Percentiles rank a stretch among this genome's conserved stretches.
These are phyloP conservation scores for Botrytis medusae DNA, from an alignment of 2,329 filamentous ascomycete species.

Conservation along the genomic window DNA sequence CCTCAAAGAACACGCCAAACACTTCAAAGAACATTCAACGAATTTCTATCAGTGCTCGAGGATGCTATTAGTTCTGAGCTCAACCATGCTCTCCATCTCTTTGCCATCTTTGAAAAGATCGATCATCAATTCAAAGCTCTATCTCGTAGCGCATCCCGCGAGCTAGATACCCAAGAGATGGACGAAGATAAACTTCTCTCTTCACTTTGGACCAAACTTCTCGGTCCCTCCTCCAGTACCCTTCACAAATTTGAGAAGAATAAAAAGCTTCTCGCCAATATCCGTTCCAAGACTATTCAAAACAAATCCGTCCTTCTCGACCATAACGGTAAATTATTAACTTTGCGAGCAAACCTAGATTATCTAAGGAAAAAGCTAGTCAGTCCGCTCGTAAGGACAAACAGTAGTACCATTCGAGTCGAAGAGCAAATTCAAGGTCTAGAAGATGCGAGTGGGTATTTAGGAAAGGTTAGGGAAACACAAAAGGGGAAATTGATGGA, in stretches of 20 bases:
- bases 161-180: constrained; percentile 77
- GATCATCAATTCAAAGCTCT: constrained; percentile 89
- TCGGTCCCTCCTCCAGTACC: constrained; percentile 71
- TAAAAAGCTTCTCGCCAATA: constrained; percentile 71
- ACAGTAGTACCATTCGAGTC: constrained; percentile 68
- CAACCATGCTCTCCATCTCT: constrained; percentile 74
- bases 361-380: constrained; percentile 80
- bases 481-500: constrained; percentile 85
- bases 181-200: constrained; percentile 78
- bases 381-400: constrained; percentile 73
- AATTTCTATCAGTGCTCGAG: constrained; percentile 84
- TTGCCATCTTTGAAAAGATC: constrained; percentile 87
- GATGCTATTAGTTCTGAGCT: constrained; percentile 85
- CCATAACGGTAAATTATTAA: constrained; percentile 80
- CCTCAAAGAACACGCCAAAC: constrained; percentile 78
- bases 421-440: constrained; percentile 85
- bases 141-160: constrained; percentile 79
- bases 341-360: constrained; percentile 84
- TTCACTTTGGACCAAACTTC: constrained; percentile 80
- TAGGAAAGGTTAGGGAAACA: constrained; percentile 70
- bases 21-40: constrained; percentile 82
- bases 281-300: constrained; percentile 77
- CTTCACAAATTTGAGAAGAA: constrained; percentile 94
- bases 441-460: constrained; percentile 74
- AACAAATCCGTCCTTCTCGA: constrained; percentile 86